These are phyloP conservation scores for Halophytophthora polymorphica DNA, from an alignment of 352 stramenopile species.

Conservation along the genomic window DNA sequence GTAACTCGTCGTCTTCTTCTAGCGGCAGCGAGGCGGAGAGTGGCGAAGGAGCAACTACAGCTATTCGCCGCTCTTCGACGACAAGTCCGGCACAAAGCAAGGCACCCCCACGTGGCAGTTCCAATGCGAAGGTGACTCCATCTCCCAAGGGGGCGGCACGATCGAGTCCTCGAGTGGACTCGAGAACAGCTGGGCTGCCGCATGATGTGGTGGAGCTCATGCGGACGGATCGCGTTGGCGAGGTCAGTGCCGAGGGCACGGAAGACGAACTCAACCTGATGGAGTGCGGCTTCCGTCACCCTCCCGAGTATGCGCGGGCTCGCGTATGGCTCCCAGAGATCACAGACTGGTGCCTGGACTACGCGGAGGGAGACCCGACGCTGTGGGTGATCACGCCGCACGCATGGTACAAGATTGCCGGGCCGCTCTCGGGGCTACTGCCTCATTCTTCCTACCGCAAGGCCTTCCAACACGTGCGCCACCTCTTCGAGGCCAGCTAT, in stretches of 20 bases:
- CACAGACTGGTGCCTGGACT: conserved; percentile 86
- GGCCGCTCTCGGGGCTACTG: conserved; percentile 68
- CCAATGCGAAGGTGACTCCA: conserved; percentile 9
- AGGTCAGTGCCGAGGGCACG: conserved; percentile 44
- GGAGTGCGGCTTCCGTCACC: conserved; percentile 79
- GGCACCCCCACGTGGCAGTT: neutral
- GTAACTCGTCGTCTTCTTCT: conserved; percentile 36
- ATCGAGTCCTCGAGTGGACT: conserved; percentile 21
- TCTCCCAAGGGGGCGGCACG: neutral
- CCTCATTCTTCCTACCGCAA: conserved; percentile 68
- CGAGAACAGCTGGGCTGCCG: conserved; percentile 30
- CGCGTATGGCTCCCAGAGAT: conserved; percentile 84
- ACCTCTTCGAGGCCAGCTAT: conserved; percentile 82
- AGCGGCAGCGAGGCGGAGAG: conserved; percentile 30
- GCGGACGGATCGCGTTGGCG: conserved; percentile 57
- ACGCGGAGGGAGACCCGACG: conserved; percentile 79
- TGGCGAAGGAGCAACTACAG: conserved; percentile 8
- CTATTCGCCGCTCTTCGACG: conserved; percentile 11
- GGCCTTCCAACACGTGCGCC: conserved; percentile 69
- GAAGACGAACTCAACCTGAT: conserved; percentile 72
- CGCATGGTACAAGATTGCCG: conserved; percentile 86
- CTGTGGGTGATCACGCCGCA: conserved; percentile 81
- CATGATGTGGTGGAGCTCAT: conserved; percentile 72
- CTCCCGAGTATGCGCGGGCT: conserved; percentile 48
- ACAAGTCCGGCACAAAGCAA: neutral